Evolutionary conservation across 2,329 filamentous ascomycete species (phyloP), one percentile per base, ranked within the genome.

Genomic region (Coleophoma cylindrospora): DNA sequence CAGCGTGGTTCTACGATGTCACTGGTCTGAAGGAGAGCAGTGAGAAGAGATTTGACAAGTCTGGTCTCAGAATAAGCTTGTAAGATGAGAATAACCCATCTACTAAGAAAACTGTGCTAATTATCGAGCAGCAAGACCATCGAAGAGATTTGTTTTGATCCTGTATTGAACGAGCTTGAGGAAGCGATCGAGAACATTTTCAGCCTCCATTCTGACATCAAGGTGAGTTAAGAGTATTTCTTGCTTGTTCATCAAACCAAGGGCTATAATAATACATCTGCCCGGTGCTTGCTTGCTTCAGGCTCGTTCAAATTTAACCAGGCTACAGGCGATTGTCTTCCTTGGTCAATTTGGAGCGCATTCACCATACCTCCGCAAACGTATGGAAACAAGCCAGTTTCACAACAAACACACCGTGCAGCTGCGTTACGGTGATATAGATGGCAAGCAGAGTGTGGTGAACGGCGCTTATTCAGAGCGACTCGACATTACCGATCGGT

Each of bases 341-440:
- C 19, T 54, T 6, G 53, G 53, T 4, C 53, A 55, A 34, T 55
- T 55, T 34, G 53, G 53, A 14, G 50, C 47, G 12, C 45, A 17
- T 19, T 55, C 53, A 4, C 27, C 33, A 6, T 55, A 55, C 37
- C 47, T 55, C 6, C 32, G 40, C 13, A 50, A 53, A 11, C 46
- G 53, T n/a, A 53, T 55, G 51, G 34, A 41, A 22, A 46, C 17
- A 13, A 55, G 50, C 36, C 8, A 43, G 2, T 13, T 55, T 10
- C 33, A 21, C 19, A 43, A 12, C 3, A 14, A 4, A 4, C 40
- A 49, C 9, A 53, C 48, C 8, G 19, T 51, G n/a, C 41, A 48
- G 27, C 14, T 33, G 17, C 15, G 38, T 11, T 17, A 34, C 22
- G 45, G 41, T 33, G 22, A 37, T 4, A 12, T n/a, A 7, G 33